phyloP scores from a whole-genome alignment of 805 yeast genomes.

The Saturnispora saitoi region DNA sequence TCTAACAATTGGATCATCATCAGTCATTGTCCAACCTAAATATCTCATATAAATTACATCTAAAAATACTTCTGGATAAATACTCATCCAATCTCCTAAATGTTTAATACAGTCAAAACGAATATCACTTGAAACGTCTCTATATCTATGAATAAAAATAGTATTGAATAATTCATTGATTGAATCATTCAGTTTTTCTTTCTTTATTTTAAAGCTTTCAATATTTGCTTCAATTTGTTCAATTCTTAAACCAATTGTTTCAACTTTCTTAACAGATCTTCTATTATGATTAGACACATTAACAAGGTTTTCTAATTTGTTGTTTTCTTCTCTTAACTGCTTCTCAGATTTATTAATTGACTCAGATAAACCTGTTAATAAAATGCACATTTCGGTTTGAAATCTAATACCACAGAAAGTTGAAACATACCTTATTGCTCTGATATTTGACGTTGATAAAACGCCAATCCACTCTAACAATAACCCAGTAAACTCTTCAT shows the following conservation, averaged over 20 bases:
- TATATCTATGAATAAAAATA: constrained; percentile 66
- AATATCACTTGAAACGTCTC: constrained; percentile 67
- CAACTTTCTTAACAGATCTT: constrained; percentile 26
- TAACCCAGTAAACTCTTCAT: constrained; percentile 40
- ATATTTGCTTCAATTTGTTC: constrained; percentile 38
- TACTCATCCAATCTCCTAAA: constrained; percentile 65
- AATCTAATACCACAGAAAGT: constrained; percentile 51
- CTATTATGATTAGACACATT: constrained; percentile 18
- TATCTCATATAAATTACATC: constrained; percentile 65
- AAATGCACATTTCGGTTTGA: constrained; percentile 50
- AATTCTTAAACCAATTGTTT: constrained; percentile 33
- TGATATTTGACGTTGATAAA: constrained; percentile 56
- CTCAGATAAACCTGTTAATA: constrained; percentile 31
- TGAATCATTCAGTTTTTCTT: constrained; percentile 44
- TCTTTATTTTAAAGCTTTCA: constrained; percentile 37
- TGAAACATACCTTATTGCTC: constrained; percentile 65
- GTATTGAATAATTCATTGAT: constrained; percentile 59
- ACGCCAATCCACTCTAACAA: constrained; percentile 69
- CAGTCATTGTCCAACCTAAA: constrained; percentile 82
- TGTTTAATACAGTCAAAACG: constrained; percentile 59
- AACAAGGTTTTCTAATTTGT: constrained; percentile 8
- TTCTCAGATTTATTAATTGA: constrained; percentile 36
- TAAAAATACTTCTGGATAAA: constrained; percentile 61
- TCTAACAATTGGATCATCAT: constrained; percentile 51
- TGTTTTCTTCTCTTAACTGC: constrained; percentile 31